Base-by-base conservation (phyloP, 192 early-diverging fungal species). In the Jimgerdemannia lactiflua region DNA sequence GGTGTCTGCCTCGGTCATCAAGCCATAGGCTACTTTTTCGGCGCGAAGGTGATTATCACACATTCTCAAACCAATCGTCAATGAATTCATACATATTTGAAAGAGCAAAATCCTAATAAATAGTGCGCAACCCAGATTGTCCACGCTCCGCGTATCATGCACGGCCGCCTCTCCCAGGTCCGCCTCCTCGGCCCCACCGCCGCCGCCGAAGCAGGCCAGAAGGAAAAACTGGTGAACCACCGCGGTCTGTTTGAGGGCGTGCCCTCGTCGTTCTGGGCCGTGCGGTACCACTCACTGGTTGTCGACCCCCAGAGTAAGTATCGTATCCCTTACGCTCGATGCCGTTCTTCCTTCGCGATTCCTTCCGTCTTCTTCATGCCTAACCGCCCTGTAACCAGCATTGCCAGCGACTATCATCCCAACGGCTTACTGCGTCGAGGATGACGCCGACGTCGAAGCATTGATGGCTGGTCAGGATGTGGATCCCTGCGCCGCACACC, bases 1-100 rank as follows among this genome's bases (percentile, higher is more conserved):
- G 97, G 96, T 42, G 92, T 99, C 1, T 99, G 97, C 82, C 85
- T 99, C 59, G 97, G 97, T 0, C 95, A 97, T 82, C 96, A 99
- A 75, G 96, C 94, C 3, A 91, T 98, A 64, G 95, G 91, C 2
- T 64, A 74, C 39, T 81, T 81, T 4, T 92, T 89, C 74, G 94
- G 94, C 10, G 93, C 84, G 4, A 81, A 82, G 74, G 90, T 91
- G 83, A 17, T 29, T 29, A 29, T 29, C 29, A 29, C 1, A 29
- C 29, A 29, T 29, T 29, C 29, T 29, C 29, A 29, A 29, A 29
- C 29, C 1, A 29, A 29, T 29, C 29, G 29, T 29, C 29, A 29
- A 29, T 29, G 29, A 29, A 29, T 29, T 29, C 29, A 29, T 29
- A 29, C 29, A 29, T 29, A 29, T 29, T 29, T 29, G 29, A 29